Evolutionary conservation across 164 flowering plant genomes (phyloP).

Genomic region (Nelumbo lutea): DNA sequence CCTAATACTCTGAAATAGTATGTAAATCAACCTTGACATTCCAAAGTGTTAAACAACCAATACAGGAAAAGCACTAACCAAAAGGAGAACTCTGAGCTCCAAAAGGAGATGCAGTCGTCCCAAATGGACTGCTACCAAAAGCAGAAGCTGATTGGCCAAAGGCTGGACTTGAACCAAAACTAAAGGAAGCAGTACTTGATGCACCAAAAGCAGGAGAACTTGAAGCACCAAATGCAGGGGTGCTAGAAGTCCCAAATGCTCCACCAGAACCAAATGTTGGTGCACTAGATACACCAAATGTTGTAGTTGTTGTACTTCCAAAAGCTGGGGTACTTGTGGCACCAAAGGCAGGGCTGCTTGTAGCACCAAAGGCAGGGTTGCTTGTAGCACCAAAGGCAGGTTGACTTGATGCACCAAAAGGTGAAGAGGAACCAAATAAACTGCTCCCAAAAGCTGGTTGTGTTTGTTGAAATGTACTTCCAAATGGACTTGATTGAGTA

Average conservation of each 20-base stretch:
- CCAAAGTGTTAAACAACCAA: not conserved
- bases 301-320: no score
- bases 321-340: no score
- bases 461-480: no score
- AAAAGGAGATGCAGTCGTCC: constrained; percentile 54
- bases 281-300: not conserved
- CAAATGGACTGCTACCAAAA: constrained; percentile 70
- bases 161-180: constrained; percentile 45
- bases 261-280: no score
- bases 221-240: constrained; percentile 45
- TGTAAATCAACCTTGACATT: not conserved
- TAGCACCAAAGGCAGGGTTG: no score
- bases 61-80: constrained; percentile 33
- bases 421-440: no score
- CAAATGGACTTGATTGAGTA: no score
- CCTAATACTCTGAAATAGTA: no score
- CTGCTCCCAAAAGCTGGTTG: no score
- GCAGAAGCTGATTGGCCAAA: constrained; percentile 73
- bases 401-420: no score
- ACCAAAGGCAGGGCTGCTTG: no score
- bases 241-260: constrained; percentile 26
- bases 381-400: no score
- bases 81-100: constrained; percentile 65
- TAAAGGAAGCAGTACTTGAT: constrained; percentile 37
- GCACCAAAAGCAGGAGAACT: constrained; percentile 44